Base-by-base conservation (phyloP, 2,329 filamentous ascomycete genomes). In the Colletotrichum costaricense region DNA sequence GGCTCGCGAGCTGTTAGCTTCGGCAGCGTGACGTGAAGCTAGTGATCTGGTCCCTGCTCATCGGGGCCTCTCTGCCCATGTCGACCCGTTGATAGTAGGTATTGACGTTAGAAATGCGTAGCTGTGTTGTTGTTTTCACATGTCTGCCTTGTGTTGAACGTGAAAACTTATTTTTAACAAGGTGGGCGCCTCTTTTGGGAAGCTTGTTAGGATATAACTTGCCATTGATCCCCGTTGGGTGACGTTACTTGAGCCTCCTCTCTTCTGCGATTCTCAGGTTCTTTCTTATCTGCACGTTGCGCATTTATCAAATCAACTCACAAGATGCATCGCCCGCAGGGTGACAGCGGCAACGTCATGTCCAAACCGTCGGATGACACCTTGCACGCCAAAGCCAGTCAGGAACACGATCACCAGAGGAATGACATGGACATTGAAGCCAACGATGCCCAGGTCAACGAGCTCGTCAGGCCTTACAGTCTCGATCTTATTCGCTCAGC, bases 401-500 rank as follows among this genome's bases (percentile, higher is more conserved):
- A 24, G 5, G 30, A 54, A 11, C 24, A 58, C 0, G 33, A 64
- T 11, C 35, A 58, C 8, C 52, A 52, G 7, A 16, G 26, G 1
- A 38, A 65, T 8, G 35, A 65, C 4, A 69, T 55, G 28, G 67
- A 65, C 19, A 30, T 49, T 6, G 63, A 72, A 9, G n/a, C 26
- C 22, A 60, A 56, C n/a, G 46, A 49, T 49, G 22, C 55, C 1
- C 52, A 54, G 0, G 14, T 75, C 3, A 65, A 62, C 5, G 67
- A 74, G 5, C 46, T 76, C 1, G 65, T 76, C 0, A 71, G 74
- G 1, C 57, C 65, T 12, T 75, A 73, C 60, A 77, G 76, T 33
- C 35, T 76, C 1, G 75, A 77, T 6, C 54, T 77, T 2, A 67
- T 75, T 5, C 75, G 70, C 3, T 73, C 75, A 0, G 60, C 59